These are phyloP conservation scores for Coniochaeta prunicola DNA, from an alignment of 2,329 filamentous ascomycete genomes.

Conservation along the genomic window DNA sequence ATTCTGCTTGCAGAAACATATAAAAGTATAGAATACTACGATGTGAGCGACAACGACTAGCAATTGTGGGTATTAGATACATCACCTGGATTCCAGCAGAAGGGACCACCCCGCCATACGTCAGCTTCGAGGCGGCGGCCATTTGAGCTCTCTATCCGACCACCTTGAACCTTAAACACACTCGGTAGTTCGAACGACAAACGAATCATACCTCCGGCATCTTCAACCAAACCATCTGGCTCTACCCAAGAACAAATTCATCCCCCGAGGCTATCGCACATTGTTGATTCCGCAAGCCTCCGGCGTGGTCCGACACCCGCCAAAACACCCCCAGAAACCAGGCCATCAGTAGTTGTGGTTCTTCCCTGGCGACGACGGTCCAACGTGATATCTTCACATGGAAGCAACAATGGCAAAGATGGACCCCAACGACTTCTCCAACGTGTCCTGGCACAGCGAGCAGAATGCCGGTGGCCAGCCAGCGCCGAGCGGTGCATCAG, in stretches of 20 bases:
- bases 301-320: not conserved
- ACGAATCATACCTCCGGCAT: not conserved
- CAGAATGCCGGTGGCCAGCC: conserved; percentile 32
- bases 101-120: not conserved
- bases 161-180: not conserved
- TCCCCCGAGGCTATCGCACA: not conserved
- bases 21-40: not conserved
- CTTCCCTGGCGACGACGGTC: not conserved
- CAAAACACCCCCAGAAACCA: not conserved
- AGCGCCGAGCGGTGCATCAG: conserved; percentile 15
- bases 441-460: conserved; percentile 69
- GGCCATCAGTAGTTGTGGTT: no score
- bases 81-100: not conserved
- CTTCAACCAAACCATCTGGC: not conserved
- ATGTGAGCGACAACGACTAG: not conserved
- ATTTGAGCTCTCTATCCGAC: not conserved
- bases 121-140: not conserved
- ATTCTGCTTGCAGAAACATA: not conserved
- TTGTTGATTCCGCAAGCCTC: not conserved
- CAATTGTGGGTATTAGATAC: no score
- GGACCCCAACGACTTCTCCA: conserved; percentile 60
- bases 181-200: not conserved
- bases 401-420: conserved; percentile 17
- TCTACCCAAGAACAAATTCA: not conserved
- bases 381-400: not conserved